Evolutionary conservation across 2,329 filamentous ascomycete genomes (phyloP).

Genomic region (Colletotrichum scovillei): DNA sequence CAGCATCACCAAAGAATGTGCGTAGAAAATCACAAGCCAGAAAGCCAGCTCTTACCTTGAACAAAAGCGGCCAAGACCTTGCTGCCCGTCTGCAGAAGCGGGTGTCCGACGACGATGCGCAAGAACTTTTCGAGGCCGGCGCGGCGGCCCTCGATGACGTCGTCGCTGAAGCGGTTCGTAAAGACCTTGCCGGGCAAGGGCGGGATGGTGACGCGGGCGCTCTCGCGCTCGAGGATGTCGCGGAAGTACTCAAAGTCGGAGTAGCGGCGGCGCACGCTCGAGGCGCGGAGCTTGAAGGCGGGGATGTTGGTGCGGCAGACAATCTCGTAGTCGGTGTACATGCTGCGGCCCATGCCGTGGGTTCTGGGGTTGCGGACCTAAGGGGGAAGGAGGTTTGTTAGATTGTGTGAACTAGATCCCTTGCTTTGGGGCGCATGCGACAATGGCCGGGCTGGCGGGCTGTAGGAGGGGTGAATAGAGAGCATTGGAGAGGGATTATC

Average conservation of each 20-base stretch:
- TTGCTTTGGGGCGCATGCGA: not conserved
- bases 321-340: conserved; percentile 99
- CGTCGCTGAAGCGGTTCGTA: conserved; percentile 96
- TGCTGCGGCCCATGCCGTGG: conserved; percentile 91
- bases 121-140: conserved; percentile 95
- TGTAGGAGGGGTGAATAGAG: not conserved
- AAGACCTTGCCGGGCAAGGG: conserved; percentile 97
- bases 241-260: conserved; percentile 99
- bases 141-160: conserved; percentile 94
- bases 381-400: conserved; percentile 7
- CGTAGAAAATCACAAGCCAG: not conserved
- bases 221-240: conserved; percentile 96
- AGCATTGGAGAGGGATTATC: not conserved
- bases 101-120: conserved; percentile 97
- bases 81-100: conserved; percentile 94
- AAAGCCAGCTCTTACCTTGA: conserved; percentile 74
- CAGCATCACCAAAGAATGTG: not conserved
- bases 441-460: not conserved
- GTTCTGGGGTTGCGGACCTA: conserved; percentile 95
- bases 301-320: conserved; percentile 98
- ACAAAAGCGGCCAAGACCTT: conserved; percentile 97
- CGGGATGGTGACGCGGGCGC: conserved; percentile 92
- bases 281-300: conserved; percentile 94
- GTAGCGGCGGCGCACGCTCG: conserved; percentile 90
- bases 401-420: not conserved